phyloP scores from a whole-genome alignment of 768 basidiomycete species.

The Mrakia frigida region DNA sequence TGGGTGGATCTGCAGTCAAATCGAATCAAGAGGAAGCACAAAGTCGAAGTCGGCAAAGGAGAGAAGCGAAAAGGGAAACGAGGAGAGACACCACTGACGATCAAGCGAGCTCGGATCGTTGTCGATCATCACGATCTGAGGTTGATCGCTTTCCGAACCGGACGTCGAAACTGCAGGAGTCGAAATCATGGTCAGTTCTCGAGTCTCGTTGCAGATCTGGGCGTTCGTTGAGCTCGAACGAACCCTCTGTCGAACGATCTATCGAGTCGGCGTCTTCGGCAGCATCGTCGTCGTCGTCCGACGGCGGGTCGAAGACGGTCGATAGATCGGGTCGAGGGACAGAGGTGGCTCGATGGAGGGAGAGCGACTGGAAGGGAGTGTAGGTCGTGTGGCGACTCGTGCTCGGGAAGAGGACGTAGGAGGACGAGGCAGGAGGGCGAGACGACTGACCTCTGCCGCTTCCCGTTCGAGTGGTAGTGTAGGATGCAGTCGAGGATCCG shows the following conservation, averaged over 20 bases:
- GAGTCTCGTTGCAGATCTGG: not conserved
- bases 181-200: not conserved
- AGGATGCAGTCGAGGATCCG: no score
- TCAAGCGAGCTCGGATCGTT: not conserved
- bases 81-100: not conserved
- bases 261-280: not conserved
- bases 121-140: not conserved
- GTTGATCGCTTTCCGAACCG: not conserved
- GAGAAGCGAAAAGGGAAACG: not conserved
- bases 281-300: not conserved
- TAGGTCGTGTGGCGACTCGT: no score
- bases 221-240: not conserved
- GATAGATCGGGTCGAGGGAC: not conserved
- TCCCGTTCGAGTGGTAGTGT: no score
- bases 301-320: not conserved
- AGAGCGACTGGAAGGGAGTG: no score
- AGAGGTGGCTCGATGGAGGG: no score
- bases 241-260: not conserved
- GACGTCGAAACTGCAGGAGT: not conserved
- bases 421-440: no score
- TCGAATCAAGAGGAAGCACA: not conserved
- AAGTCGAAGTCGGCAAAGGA: not conserved
- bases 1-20: not conserved
- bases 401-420: no score
- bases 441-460: no score